A percentile compares a stretch with the other conserved stretches of the same genome.
Conservation (phyloP, 2,329 filamentous ascomycete species). For the Aspergillus sojae region DNA sequence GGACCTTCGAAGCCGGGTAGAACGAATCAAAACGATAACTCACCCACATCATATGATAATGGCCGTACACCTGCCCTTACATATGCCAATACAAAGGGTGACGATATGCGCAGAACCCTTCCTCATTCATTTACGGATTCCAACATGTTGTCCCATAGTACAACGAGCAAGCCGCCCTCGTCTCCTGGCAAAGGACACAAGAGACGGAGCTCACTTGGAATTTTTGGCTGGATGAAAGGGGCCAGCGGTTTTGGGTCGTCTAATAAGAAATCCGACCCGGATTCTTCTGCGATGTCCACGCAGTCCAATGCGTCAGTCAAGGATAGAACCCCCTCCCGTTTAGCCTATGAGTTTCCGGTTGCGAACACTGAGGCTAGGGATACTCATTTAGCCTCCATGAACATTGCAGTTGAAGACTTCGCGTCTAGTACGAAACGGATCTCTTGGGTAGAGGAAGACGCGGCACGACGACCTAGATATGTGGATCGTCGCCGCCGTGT, state of each 20-base stretch:
- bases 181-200: conserved; percentile 37
- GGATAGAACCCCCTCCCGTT: conserved; percentile 18
- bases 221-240: conserved; percentile 46
- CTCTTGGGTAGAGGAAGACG: conserved; percentile 16
- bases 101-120: conserved; percentile 17
- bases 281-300: conserved; percentile 7
- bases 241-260: conserved; percentile 27
- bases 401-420: conserved; percentile 18
- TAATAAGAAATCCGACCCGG: conserved; percentile 23
- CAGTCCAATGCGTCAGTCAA: conserved; percentile 14
- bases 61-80: conserved; percentile 22
- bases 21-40: conserved; percentile 16
- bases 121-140: conserved; percentile 34
- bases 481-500: conserved; percentile 29
- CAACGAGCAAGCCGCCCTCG: conserved; percentile 25
- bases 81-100: conserved; percentile 14
- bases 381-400: conserved; percentile 9
- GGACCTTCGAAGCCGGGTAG: conserved; percentile 14
- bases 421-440: conserved; percentile 17
- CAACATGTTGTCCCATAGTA: conserved; percentile 21
- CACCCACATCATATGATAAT: conserved; percentile 17
- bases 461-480: conserved; percentile 32
- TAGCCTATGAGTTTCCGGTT: conserved; percentile 19
- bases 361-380: conserved; percentile 12
- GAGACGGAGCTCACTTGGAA: conserved; percentile 39